These are phyloP conservation scores for Helotiales sp. DNA, from an alignment of 2,329 filamentous ascomycete genomes.

Conservation along the genomic window DNA sequence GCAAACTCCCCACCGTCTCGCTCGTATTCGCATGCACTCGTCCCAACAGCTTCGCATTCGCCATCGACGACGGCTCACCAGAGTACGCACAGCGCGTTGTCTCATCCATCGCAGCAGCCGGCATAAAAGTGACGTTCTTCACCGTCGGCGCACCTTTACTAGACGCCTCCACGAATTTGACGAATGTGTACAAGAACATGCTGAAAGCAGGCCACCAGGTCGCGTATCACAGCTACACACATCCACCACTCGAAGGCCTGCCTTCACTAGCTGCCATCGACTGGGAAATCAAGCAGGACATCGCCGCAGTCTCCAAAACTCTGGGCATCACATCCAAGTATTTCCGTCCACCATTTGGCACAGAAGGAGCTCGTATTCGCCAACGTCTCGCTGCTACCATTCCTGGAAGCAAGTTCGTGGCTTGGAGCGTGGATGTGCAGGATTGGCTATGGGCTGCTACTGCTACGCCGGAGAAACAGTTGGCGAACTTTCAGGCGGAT, in stretches of 20 bases:
- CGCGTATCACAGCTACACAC: constrained; percentile 70
- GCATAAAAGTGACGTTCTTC: constrained; percentile 73
- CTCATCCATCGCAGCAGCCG: constrained; percentile 62
- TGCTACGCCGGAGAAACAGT: constrained; percentile 67
- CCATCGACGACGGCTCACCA: constrained; percentile 72
- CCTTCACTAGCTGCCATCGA: constrained; percentile 58
- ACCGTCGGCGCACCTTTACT: constrained; percentile 68
- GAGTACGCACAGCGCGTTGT: constrained; percentile 63
- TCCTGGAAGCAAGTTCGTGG: constrained; percentile 62
- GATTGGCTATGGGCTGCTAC: constrained; percentile 71
- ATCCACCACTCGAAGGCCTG: constrained; percentile 68
- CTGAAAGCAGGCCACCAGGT: constrained; percentile 67
- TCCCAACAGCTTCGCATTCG: constrained; percentile 73
- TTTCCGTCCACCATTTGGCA: constrained; percentile 74
- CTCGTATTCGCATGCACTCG: constrained; percentile 68
- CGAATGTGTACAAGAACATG: constrained; percentile 68
- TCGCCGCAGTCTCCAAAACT: constrained; percentile 51
- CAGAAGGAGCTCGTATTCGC: constrained; percentile 68
- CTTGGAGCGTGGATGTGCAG: constrained; percentile 74
- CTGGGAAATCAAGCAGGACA: constrained; percentile 65
- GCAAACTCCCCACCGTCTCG: constrained; percentile 64
- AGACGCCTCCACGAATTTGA: constrained; percentile 63
- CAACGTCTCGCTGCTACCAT: constrained; percentile 61
- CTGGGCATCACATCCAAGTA: constrained; percentile 54
- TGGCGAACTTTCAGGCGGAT: constrained; percentile 68